A percentile compares a stretch with the other conserved stretches of the same genome.
Conservation (phyloP, 257 asterid species). For the Mitragyna speciosa region DNA sequence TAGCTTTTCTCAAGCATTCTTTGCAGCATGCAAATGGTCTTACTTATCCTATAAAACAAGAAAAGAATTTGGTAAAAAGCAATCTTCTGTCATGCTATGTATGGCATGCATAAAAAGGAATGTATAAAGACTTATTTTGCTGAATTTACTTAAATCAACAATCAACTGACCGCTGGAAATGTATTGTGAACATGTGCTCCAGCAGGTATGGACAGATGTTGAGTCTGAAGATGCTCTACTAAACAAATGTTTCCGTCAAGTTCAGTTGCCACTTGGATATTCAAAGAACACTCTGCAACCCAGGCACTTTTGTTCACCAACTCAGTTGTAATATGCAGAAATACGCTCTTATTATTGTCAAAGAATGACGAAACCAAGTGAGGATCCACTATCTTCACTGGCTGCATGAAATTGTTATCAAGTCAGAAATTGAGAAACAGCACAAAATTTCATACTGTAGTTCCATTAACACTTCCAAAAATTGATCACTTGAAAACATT, state of each 20-base stretch:
- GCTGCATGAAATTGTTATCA: slow-evolving; percentile 57
- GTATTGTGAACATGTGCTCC: slow-evolving; percentile 59
- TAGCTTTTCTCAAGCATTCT: not conserved
- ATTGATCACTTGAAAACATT: not conserved
- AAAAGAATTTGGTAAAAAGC: not conserved
- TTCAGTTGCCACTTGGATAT: slow-evolving; percentile 85
- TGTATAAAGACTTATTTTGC: not conserved
- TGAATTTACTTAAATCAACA: slow-evolving; percentile 14
- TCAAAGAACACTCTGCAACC: slow-evolving; percentile 70
- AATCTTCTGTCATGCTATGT: not conserved
- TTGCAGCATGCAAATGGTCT: not conserved
- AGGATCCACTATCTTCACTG: slow-evolving; percentile 93
- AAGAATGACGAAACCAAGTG: slow-evolving; percentile 87
- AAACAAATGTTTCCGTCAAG: slow-evolving; percentile 54
- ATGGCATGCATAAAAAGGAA: not conserved
- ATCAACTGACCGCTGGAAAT: slow-evolving; percentile 71
- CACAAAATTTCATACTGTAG: not conserved
- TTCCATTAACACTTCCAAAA: not conserved
- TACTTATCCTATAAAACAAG: not conserved
- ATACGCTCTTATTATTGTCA: slow-evolving; percentile 61
- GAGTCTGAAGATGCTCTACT: slow-evolving; percentile 76
- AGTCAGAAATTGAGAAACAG: slow-evolving; percentile 26
- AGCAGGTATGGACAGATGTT: slow-evolving; percentile 58
- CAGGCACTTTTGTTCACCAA: slow-evolving; percentile 63
- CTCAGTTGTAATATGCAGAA: slow-evolving; percentile 73